Evolutionary conservation across 768 basidiomycete species (phyloP).

Genomic region (Chalciporus chontae): DNA sequence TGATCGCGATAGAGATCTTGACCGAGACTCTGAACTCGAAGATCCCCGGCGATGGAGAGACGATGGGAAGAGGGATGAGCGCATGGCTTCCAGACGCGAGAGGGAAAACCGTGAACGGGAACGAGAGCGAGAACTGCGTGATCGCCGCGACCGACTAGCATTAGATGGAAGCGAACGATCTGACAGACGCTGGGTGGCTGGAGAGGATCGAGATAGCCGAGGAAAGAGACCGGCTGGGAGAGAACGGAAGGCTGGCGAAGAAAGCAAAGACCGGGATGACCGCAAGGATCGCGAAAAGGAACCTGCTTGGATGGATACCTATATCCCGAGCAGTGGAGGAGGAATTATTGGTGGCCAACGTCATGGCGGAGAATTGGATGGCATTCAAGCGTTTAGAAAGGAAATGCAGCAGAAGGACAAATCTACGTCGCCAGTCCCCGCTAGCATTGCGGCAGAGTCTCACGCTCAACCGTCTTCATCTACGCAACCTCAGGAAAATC

Average conservation of each 20-base stretch:
- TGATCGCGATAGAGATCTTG: constrained; percentile 40
- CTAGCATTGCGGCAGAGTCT: constrained; percentile 7
- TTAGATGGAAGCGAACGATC: constrained; percentile 50
- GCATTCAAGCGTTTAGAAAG: constrained; percentile 86
- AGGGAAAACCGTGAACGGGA: constrained; percentile 44
- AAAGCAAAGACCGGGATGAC: constrained; percentile 47
- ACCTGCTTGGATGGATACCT: constrained; percentile 91
- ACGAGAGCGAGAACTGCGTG: constrained; percentile 37
- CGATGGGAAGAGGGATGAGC: constrained; percentile 78
- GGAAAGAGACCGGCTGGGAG: constrained; percentile 56
- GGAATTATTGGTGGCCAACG: constrained; percentile 65
- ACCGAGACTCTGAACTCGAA: constrained; percentile 53
- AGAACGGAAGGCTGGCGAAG: constrained; percentile 51
- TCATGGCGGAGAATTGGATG: constrained; percentile 67
- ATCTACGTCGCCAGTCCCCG: constrained; percentile 27
- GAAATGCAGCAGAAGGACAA: constrained; percentile 76
- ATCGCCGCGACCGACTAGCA: constrained; percentile 45
- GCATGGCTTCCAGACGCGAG: constrained; percentile 59
- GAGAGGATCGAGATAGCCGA: constrained; percentile 69
- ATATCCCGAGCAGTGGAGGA: constrained; percentile 58
- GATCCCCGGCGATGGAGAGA: constrained; percentile 78
- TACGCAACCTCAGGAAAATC: constrained; percentile 29
- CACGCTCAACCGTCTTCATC: constrained; percentile 22
- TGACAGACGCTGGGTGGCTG: constrained; percentile 48
- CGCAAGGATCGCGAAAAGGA: constrained; percentile 70